Evolutionary conservation across 148 eudicot genomes (phyloP).

Genomic region (Arctostaphylos glauca): DNA sequence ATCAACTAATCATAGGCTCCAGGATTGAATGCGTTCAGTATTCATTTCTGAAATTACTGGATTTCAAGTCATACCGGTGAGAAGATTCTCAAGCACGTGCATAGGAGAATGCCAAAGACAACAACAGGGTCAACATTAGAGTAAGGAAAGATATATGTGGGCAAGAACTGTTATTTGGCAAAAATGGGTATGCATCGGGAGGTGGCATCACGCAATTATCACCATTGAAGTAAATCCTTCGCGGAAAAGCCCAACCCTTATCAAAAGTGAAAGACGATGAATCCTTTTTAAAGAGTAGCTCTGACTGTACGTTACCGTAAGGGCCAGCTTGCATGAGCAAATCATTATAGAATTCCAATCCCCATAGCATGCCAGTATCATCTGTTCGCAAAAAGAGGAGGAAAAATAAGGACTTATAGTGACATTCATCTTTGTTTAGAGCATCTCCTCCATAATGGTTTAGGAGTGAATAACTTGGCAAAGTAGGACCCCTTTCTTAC

Average conservation of each 20-base stretch:
- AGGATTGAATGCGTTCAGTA: not conserved
- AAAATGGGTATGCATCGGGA: constrained; percentile 58
- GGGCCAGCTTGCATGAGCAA: constrained; percentile 57
- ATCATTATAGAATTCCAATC: constrained; percentile 59
- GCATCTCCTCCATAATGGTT: not conserved
- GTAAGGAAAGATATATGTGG: constrained; percentile 19
- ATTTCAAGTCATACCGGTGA: not conserved
- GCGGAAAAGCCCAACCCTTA: constrained; percentile 71
- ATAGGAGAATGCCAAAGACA: constrained; percentile 23
- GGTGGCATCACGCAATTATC: constrained; percentile 72
- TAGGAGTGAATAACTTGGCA: not conserved
- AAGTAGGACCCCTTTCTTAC: not conserved
- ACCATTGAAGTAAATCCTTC: constrained; percentile 66
- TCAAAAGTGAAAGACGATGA: constrained; percentile 47
- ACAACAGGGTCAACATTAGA: constrained; percentile 24
- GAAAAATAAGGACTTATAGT: not conserved
- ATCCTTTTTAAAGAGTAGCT: constrained; percentile 55
- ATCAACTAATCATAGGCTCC: not conserved
- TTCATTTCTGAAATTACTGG: not conserved
- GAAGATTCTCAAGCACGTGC: constrained; percentile 23
- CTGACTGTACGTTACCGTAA: constrained; percentile 54
- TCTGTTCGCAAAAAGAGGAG: constrained; percentile 27
- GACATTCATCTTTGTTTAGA: not conserved
- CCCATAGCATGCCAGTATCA: constrained; percentile 63
- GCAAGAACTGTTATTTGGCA: constrained; percentile 46